Evolutionary conservation across 202 grass and related monocot species (phyloP).

Genomic region (Panicum virgatum): DNA sequence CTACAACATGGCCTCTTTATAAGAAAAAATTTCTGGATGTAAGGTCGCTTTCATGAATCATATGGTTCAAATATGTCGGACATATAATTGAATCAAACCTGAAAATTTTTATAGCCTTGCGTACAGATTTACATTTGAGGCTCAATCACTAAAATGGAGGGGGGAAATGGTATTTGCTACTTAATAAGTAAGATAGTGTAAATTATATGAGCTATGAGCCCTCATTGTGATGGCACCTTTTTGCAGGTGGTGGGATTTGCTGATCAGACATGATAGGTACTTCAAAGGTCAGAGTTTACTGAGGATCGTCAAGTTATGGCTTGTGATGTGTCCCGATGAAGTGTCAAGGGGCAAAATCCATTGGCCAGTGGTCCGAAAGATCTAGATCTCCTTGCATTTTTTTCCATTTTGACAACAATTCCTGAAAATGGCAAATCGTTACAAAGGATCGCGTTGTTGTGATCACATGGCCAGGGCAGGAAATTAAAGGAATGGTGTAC

Average conservation of each 20-base stretch:
- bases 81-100: not conserved
- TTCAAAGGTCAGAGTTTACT: not conserved
- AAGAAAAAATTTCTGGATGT: not conserved
- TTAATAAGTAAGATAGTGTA: not conserved
- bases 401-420: not conserved
- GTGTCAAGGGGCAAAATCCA: not conserved
- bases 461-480: not conserved
- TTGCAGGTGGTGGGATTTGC: not conserved
- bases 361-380: not conserved
- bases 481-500: not conserved
- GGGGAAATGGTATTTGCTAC: not conserved
- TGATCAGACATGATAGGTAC: slow-evolving; percentile 24
- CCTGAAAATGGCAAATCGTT: not conserved
- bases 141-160: not conserved
- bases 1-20: too few relatives aligned
- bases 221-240: not conserved
- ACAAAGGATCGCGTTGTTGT: not conserved
- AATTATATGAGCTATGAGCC: not conserved
- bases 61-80: slow-evolving; percentile 4
- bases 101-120: not conserved
- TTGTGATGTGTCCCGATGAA: not conserved
- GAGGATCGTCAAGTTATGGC: too few relatives aligned
- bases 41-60: slow-evolving; percentile 33
- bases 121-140: not conserved
- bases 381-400: not conserved